Base-by-base conservation (phyloP, 768 basidiomycete genomes). In the Artomyces pyxidatus region DNA sequence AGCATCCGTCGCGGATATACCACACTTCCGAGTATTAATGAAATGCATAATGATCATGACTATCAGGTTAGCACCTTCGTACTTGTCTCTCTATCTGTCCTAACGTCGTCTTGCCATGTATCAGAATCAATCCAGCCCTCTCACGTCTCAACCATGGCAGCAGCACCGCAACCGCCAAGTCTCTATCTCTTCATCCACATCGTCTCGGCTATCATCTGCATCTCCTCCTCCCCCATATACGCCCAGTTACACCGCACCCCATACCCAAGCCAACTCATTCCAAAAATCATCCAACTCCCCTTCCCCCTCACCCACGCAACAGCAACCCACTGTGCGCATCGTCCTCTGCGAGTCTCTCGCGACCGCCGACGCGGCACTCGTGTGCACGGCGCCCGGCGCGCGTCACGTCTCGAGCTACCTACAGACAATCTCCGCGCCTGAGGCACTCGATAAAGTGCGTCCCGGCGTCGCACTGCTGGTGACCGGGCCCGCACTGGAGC, bases 351-450 rank as follows among this genome's bases (percentile, higher is more conserved):
- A 57, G 48, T 54, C 50, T 5, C 59, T 78, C 49, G 76, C 74
- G 27, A 62, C 69, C 16, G 81, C 81, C 1, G 71, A 81, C 28
- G 80, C 77, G 3, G 67, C 78, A 49, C 65, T 83, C 42, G 51
- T 78, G 45, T 59, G 76, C 9, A 66, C 68, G 21, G 67, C 70
- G 37, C 62, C 67, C 1, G 16, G 52, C 12, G 43, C 55, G 10
- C 56, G 66, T 0, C 55, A 60, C 26, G 53, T 49, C 17, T 46
- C 61, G 49, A 44, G 52, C 47, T 49, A 53, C 29, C 44, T 52
- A 6, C 44, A 50, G 38, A 42, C 52, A 39, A 49, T 52, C 25
- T 48, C 55, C 19, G 40, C 51, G 40, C 46, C 48, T 29, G 56
- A 55, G 28, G 50, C 53, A 16, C 37, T 56, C 37, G 45, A 51